Evolutionary conservation across 768 basidiomycete genomes (phyloP).

Genomic region (Kwoniella dendrophila): DNA sequence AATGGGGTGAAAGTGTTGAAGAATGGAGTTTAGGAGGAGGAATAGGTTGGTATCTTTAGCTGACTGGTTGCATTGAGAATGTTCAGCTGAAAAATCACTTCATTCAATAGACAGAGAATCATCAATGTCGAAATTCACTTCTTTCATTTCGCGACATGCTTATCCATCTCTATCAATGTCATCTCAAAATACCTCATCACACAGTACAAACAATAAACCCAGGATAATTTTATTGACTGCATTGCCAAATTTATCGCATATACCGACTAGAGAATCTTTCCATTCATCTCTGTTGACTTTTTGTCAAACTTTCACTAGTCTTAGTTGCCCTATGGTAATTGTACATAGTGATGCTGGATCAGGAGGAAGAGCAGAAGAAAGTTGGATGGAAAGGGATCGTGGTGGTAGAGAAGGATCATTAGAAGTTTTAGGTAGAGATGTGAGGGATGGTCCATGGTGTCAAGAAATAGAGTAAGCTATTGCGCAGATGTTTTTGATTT

Average conservation of each 20-base stretch:
- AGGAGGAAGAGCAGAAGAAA: conserved; percentile 66
- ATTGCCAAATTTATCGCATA: conserved; percentile 84
- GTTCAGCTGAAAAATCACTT: neutral
- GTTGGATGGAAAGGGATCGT: conserved; percentile 61
- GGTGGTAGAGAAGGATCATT: conserved; percentile 61
- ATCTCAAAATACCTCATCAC: conserved; percentile 22
- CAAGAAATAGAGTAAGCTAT: conserved; percentile 72
- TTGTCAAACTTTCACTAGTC: conserved; percentile 55
- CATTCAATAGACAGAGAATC: conserved; percentile 56
- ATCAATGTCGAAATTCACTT: conserved; percentile 66
- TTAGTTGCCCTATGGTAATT: conserved; percentile 70
- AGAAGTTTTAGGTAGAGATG: conserved; percentile 68
- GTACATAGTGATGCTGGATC: conserved; percentile 80
- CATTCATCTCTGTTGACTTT: conserved; percentile 69
- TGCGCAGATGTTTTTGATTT: neutral
- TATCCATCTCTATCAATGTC: conserved; percentile 41
- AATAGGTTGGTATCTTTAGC: conserved; percentile 39
- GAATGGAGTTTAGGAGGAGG: conserved; percentile 59
- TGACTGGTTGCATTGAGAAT: neutral
- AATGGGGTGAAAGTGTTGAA: conserved; percentile 76
- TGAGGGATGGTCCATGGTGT: conserved; percentile 73
- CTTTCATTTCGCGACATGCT: conserved; percentile 66
- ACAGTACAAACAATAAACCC: conserved; percentile 41
- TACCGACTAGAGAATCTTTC: conserved; percentile 69
- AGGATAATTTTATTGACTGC: conserved; percentile 82